A percentile compares a stretch with the other conserved stretches of the same genome.
Conservation (phyloP, 805 yeast species). For the Saccharomycopsis sp. region DNA sequence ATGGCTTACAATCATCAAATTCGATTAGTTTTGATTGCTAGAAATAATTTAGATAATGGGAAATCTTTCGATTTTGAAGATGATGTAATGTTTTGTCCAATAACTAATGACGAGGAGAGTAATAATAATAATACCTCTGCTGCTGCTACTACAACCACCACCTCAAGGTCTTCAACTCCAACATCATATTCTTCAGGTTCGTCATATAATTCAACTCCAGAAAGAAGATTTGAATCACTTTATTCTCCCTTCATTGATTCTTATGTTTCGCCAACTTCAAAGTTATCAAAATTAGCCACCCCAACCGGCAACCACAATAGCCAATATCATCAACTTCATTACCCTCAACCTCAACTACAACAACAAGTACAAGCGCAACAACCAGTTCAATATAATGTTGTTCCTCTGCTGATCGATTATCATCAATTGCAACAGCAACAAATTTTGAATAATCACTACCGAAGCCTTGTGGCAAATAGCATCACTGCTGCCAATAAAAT, state of each 20-base stretch:
- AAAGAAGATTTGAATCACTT: constrained; percentile 1
- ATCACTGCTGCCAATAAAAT: too few species aligned
- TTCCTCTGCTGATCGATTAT: not conserved
- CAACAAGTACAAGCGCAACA: constrained; percentile 16
- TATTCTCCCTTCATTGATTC: not conserved
- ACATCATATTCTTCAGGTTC: constrained; percentile 13
- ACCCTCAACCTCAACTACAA: constrained; percentile 8
- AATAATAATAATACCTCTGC: not conserved
- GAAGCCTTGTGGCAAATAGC: constrained; percentile 1
- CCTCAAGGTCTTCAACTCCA: constrained; percentile 13
- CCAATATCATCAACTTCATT: constrained; percentile 1
- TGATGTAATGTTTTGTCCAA: constrained; percentile 65
- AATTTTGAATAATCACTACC: not conserved
- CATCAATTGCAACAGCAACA: constrained; percentile 2
- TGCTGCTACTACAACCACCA: not conserved
- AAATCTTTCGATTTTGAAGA: constrained; percentile 67
- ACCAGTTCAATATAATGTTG: constrained; percentile 2
- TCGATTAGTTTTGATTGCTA: constrained; percentile 26
- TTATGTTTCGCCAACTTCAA: not conserved
- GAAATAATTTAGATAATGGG: constrained; percentile 50
- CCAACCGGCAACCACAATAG: too few species aligned
- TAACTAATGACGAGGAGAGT: constrained; percentile 17
- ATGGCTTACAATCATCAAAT: too few species aligned
- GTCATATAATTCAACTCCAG: constrained; percentile 15
- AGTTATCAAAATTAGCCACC: not conserved